Percentiles rank a stretch among this genome's conserved stretches.
phyloP scores from a whole-genome alignment of 805 yeast species.

The Barnettozyma pratensis region DNA sequence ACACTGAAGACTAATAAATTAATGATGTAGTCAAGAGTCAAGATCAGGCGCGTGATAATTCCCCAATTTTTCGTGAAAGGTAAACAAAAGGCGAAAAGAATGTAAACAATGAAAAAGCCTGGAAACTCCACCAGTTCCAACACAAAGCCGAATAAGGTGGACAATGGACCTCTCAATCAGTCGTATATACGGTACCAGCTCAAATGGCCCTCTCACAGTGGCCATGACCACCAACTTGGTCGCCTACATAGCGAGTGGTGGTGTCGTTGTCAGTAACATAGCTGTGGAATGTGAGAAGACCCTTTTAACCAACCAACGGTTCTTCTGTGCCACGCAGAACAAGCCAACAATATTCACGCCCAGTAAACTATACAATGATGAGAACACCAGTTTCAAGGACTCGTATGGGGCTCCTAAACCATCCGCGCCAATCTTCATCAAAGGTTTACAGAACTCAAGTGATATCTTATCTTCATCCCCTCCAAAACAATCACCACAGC shows the following conservation, averaged over 20 bases:
- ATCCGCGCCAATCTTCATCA: neutral
- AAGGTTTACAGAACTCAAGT: neutral
- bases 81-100: no score
- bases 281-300: conserved; percentile 13
- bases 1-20: no score
- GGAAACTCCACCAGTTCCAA: neutral
- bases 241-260: conserved; percentile 57
- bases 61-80: no score
- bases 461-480: conserved; percentile 9
- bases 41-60: no score
- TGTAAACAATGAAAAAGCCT: no score
- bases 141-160: neutral
- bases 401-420: conserved; percentile 10
- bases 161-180: conserved; percentile 14
- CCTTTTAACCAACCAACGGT: conserved; percentile 34
- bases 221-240: conserved; percentile 34
- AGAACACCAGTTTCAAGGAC: conserved; percentile 1
- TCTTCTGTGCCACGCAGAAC: conserved; percentile 42
- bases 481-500: conserved; percentile 20
- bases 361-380: neutral
- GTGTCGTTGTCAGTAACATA: conserved; percentile 46
- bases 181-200: conserved; percentile 45
- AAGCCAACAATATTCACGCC: neutral
- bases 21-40: no score
- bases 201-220: conserved; percentile 36